Conservation (phyloP, 2,329 filamentous ascomycete genomes). For the Colletotrichum cuscutae region DNA sequence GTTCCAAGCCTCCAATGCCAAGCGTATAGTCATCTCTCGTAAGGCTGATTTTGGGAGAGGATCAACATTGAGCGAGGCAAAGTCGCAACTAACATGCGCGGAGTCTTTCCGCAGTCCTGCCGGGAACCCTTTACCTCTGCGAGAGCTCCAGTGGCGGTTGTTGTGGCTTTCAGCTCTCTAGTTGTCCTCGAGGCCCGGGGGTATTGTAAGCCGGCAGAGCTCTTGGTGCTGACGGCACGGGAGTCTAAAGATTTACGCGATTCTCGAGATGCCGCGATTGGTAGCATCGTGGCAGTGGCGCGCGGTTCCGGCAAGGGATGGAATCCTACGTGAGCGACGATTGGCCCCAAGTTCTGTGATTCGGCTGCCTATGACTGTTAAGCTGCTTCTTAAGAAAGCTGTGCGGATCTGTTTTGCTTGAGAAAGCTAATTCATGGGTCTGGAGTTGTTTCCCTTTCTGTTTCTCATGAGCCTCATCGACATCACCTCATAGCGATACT, state of each 20-base stretch:
- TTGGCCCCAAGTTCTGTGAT: neutral
- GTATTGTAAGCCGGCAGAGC: no score
- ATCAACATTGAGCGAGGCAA: no score
- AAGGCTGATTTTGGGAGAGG: neutral
- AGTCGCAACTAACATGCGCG: no score
- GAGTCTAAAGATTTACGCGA: no score
- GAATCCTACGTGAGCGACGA: neutral
- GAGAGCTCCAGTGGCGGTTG: no score
- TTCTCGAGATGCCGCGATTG: neutral
- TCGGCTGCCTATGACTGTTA: constrained; percentile 5
- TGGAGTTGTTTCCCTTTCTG: no score
- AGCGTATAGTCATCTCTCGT: neutral
- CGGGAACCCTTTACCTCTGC: no score
- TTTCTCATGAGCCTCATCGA: neutral
- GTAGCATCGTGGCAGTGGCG: neutral
- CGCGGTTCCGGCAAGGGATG: neutral
- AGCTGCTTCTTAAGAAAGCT: neutral
- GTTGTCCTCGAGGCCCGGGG: no score
- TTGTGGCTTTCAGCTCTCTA: no score
- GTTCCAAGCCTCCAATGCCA: neutral
- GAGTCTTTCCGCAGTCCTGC: no score
- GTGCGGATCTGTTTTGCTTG: neutral
- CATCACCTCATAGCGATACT: neutral
- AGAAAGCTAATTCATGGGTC: neutral
- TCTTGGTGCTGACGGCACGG: no score